phyloP scores from a whole-genome alignment of 768 basidiomycete species.

The Panus rudis region DNA sequence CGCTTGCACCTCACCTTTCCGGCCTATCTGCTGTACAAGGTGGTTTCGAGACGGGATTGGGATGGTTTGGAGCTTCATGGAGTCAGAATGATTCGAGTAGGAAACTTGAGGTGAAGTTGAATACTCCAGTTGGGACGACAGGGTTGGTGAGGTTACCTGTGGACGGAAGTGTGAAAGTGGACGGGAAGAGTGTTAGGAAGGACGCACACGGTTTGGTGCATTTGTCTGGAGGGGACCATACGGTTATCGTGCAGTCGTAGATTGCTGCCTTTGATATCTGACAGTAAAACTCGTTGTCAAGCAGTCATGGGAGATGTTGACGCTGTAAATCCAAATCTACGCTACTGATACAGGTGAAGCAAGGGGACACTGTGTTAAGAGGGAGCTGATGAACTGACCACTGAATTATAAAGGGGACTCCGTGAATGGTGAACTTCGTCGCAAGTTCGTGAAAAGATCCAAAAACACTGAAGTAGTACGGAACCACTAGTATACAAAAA shows the following conservation, averaged over 20 bases:
- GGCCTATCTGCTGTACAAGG: conserved; percentile 38
- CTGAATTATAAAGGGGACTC: too few relatives aligned
- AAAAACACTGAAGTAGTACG: too few relatives aligned
- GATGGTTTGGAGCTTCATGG: conserved; percentile 47
- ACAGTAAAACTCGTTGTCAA: too few relatives aligned
- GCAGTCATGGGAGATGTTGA: too few relatives aligned
- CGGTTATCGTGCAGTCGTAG: neutral
- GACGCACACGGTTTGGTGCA: neutral
- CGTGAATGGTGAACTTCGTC: too few relatives aligned
- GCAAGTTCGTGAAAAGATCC: too few relatives aligned
- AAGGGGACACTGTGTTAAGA: too few relatives aligned
- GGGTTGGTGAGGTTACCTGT: conserved; percentile 26
- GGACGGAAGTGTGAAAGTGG: conserved; percentile 7
- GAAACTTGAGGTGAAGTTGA: conserved; percentile 18
- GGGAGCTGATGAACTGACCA: too few relatives aligned
- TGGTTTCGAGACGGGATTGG: conserved; percentile 46
- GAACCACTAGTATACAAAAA: too few relatives aligned
- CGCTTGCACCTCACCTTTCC: conserved; percentile 38
- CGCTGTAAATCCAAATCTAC: too few relatives aligned
- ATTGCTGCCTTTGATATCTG: too few relatives aligned
- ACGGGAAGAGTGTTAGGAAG: conserved; percentile 4
- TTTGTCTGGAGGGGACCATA: neutral
- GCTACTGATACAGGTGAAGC: too few relatives aligned
- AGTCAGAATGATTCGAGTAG: conserved; percentile 11
- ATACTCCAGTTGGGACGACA: conserved; percentile 25